Evolutionary conservation across 176 grass and related monocot genomes (phyloP).

Genomic region (Thinopyrum elongatum): DNA sequence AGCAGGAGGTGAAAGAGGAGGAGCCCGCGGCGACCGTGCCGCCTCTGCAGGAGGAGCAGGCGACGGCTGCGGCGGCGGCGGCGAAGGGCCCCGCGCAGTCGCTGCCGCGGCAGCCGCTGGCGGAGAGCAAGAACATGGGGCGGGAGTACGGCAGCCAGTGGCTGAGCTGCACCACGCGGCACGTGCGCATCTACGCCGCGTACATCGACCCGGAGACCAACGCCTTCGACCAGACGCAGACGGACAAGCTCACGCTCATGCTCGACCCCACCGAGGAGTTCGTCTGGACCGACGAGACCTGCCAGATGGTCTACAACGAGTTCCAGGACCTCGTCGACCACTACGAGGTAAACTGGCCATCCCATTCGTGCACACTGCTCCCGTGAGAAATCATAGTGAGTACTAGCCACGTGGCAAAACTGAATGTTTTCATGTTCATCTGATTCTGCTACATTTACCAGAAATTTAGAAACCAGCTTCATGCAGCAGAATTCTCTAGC

Average conservation of each 20-base stretch:
- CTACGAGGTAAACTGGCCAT: slow-evolving; percentile 54
- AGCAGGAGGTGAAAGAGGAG: slow-evolving; percentile 45
- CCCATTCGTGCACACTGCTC: neutral
- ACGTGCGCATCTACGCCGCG: slow-evolving; percentile 94
- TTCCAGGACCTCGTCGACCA: slow-evolving; percentile 93
- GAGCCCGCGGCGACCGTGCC: neutral
- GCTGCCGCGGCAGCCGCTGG: slow-evolving; percentile 64
- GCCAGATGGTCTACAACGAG: slow-evolving; percentile 82
- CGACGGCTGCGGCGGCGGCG: neutral
- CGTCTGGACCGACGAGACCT: slow-evolving; percentile 71
- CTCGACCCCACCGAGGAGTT: slow-evolving; percentile 89
- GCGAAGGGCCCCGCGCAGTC: slow-evolving; percentile 29
- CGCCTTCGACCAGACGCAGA: slow-evolving; percentile 95
- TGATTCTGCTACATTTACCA: neutral
- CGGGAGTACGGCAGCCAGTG: slow-evolving; percentile 92
- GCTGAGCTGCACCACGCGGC: slow-evolving; percentile 85
- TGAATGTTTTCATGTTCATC: neutral
- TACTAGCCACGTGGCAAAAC: neutral
- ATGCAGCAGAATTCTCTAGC: neutral
- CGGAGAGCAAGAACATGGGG: slow-evolving; percentile 90
- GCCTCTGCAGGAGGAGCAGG: slow-evolving; percentile 1
- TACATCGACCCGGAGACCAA: slow-evolving; percentile 94
- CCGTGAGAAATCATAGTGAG: neutral
- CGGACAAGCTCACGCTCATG: slow-evolving; percentile 93
- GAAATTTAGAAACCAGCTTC: neutral